A percentile compares a stretch with the other conserved stretches of the same genome.
phyloP scores from a whole-genome alignment of 164 flowering plant species.

The Brasenia schreberi region DNA sequence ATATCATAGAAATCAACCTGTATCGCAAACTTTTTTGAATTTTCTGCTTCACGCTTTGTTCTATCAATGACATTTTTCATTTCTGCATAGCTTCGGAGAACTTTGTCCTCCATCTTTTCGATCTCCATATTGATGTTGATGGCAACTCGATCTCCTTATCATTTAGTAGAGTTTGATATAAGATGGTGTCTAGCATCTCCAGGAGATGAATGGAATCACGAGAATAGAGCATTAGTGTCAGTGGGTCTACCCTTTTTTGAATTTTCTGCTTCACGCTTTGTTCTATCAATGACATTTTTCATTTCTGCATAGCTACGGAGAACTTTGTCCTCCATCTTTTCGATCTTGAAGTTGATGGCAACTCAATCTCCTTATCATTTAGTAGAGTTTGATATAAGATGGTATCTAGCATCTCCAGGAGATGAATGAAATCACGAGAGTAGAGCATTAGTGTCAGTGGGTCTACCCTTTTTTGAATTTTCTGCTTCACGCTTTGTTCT shows the following conservation, averaged over 20 bases:
- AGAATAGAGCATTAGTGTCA: too few species aligned
- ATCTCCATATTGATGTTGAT: slow-evolving; percentile 59
- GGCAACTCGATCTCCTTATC: too few species aligned
- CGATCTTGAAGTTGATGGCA: too few species aligned
- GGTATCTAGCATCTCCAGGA: too few species aligned
- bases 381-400: too few species aligned
- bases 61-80: slow-evolving; percentile 83
- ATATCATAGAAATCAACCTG: slow-evolving; percentile 35
- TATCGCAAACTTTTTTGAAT: slow-evolving; percentile 72
- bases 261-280: slow-evolving; percentile 77
- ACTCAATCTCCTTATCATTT: too few species aligned
- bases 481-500: slow-evolving; percentile 81
- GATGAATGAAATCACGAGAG: too few species aligned
- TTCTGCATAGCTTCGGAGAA: slow-evolving; percentile 69
- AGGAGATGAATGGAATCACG: too few species aligned
- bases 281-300: slow-evolving; percentile 79
- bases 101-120: slow-evolving; percentile 56
- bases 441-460: too few species aligned
- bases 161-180: too few species aligned
- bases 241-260: too few species aligned
- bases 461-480: slow-evolving; percentile 66
- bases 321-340: slow-evolving; percentile 58
- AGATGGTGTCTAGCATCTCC: too few species aligned
- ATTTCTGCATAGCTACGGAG: slow-evolving; percentile 74
- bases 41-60: slow-evolving; percentile 76